Base-by-base conservation (phyloP, 1,284 basidiomycete genomes). In the Papiliotrema nemorosa region DNA sequence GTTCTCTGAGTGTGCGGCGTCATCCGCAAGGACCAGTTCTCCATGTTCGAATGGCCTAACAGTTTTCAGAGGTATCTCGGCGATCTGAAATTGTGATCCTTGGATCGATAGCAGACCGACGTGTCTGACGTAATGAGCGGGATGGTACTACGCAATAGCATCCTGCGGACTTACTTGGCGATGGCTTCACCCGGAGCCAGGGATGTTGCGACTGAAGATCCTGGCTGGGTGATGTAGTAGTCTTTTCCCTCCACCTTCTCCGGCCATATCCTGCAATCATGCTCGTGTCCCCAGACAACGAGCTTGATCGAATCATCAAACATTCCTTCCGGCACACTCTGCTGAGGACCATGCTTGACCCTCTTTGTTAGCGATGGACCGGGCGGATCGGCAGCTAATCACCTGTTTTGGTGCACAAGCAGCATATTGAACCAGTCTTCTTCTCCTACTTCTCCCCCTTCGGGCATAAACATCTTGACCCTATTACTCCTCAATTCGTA, bases 271-370 rank as follows among this genome's bases (percentile, higher is more conserved):
- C 90, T 83, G 69, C 93, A 97, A 72, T 98, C 94, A 69, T 99
- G 96, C 72, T 99, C 96, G 69, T 99, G 96, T 1, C 96, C 94
- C 94, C 94, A 98, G 0, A 98, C 80, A 7, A 99, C 89, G 4
- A 98, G 80, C 66, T 96, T 84, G 51, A 97, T 81, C 61, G 86
- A 89, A 67, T 98, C 90, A 67, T 97, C 94, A 64, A 98, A 98
- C 83, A 96, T 89, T 53, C 88, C 87, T 67, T 98, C 96, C 2
- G 93, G 92, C 0, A 97, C 92, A 22, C 81, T 88, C 60, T 91
- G 87, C 68, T 96, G 90, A 3, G 90, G 89, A 1, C 90, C 90
- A 69, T 93, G 93, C 54, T 89, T 87, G 3, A 96, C 93, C 18
- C 92, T 96, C 57, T 3, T 29, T 24, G 10, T 35, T n/a, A 38